These are phyloP conservation scores for Fusarium sp. DNA, from an alignment of 2,329 filamentous ascomycete species.

Conservation along the genomic window DNA sequence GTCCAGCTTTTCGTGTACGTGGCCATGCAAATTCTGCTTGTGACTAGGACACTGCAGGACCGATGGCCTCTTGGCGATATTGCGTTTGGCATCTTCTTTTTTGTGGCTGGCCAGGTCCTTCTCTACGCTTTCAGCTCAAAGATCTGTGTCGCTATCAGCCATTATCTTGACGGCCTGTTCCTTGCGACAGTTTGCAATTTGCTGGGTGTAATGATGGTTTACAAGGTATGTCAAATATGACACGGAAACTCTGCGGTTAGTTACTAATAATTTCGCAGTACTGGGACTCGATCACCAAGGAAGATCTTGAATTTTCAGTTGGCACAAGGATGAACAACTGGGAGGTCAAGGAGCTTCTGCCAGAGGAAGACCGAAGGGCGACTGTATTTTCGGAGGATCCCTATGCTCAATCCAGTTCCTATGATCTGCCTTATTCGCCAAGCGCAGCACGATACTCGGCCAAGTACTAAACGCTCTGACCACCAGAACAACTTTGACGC, in stretches of 20 bases:
- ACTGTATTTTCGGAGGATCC: constrained; percentile 79
- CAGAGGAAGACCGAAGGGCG: constrained; percentile 80
- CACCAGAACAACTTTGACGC: constrained; percentile 13
- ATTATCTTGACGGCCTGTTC: constrained; percentile 95
- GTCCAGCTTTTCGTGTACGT: constrained; percentile 88
- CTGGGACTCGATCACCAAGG: constrained; percentile 98
- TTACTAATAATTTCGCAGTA: constrained; percentile 63
- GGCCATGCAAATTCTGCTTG: constrained; percentile 86
- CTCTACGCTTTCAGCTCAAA: constrained; percentile 88
- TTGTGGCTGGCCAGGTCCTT: constrained; percentile 90
- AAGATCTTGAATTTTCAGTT: constrained; percentile 98
- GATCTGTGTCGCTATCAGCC: constrained; percentile 85
- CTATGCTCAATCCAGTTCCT: constrained; percentile 66
- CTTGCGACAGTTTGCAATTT: constrained; percentile 95
- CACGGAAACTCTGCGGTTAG: not conserved
- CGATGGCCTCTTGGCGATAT: constrained; percentile 96
- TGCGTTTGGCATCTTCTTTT: constrained; percentile 88
- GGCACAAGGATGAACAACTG: constrained; percentile 96
- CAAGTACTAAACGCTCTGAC: constrained; percentile 53
- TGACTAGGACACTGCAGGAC: constrained; percentile 90
- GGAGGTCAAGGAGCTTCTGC: constrained; percentile 93
- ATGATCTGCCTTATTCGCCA: constrained; percentile 63
- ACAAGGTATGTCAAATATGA: constrained; percentile 73
- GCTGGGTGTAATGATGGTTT: constrained; percentile 98
- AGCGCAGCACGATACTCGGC: constrained; percentile 55